Conservation (phyloP, 2,329 filamentous ascomycete species). For the Nemania sp. region DNA sequence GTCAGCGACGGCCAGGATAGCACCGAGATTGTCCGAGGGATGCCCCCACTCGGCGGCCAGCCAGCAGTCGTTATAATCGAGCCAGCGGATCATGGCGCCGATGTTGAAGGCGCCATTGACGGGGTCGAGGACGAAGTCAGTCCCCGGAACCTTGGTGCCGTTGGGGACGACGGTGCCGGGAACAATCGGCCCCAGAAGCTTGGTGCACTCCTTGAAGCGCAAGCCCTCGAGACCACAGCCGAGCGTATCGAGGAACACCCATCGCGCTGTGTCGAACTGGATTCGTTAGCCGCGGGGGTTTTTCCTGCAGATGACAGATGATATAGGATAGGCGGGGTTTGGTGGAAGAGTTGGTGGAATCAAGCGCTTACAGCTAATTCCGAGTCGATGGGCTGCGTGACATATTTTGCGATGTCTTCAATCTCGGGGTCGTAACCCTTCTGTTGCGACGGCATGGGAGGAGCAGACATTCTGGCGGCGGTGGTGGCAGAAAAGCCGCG, state of each 20-base stretch:
- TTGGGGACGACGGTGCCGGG: conserved; percentile 92
- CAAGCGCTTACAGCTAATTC: conserved; percentile 84
- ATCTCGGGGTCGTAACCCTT: conserved; percentile 90
- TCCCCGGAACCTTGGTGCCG: conserved; percentile 90
- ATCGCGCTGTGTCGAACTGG: conserved; percentile 94
- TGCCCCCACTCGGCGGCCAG: conserved; percentile 98
- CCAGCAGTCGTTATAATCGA: conserved; percentile 99
- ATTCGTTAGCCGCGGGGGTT: conserved; percentile 46
- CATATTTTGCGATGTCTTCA: conserved; percentile 93
- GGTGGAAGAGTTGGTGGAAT: conserved; percentile 13
- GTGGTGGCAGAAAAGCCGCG: conserved; percentile 60
- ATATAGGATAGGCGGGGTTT: conserved; percentile 43
- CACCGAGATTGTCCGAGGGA: conserved; percentile 96
- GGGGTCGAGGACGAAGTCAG: conserved; percentile 92
- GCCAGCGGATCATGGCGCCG: conserved; percentile 97
- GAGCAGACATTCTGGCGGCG: conserved; percentile 60
- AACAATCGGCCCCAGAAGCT: conserved; percentile 92
- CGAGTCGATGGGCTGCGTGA: conserved; percentile 90
- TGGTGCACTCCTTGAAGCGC: conserved; percentile 94
- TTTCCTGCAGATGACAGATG: conserved; percentile 16
- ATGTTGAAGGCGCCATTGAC: conserved; percentile 99
- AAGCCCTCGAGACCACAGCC: conserved; percentile 97
- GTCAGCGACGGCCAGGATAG: conserved; percentile 95
- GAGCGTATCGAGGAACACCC: conserved; percentile 95
- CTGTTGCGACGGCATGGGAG: conserved; percentile 62